Evolutionary conservation across 306 rosid genomes (phyloP), one percentile per base, ranked within the genome.

Genomic region (Ochetophila trinervis): DNA sequence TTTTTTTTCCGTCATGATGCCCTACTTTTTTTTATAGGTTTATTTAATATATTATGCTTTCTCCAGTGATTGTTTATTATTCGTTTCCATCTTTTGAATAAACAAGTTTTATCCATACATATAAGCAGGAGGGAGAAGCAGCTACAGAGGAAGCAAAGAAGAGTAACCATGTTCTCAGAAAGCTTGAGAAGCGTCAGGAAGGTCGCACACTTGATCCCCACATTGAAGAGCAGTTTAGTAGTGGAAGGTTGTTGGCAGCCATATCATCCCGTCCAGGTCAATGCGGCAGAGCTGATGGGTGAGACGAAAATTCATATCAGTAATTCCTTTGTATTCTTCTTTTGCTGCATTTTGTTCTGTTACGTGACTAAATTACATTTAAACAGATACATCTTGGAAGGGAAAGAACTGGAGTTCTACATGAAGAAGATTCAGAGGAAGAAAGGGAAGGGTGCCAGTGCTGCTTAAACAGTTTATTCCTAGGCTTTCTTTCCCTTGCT

Each of bases 351-450:
- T 36, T 44, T 14, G 36, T 23, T 34, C 22, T 30, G 15, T 48
- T 30, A 17, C 36, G 17, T 27, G 6, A 19, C 15, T 16, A 1
- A 19, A 40, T 9, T 45, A n/a, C 21, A 45, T 47, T 59, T 6
- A 42, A 2, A n/a, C 83, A 86, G 91, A 54, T 86, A 86, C 70
- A 76, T 86, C 66, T 81, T 86, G 72, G 88, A 86, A 77, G 91
- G 88, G 4, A 86, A 86, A 76, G 91, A 86, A 49, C 91, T 86
- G 10, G 91, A 86, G 63, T 86, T 86, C 79, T 86, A 86, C 69
- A 68, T 80, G 86, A 86, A 86, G 88, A 86, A 86, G 79, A 30
- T 86, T 60, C 91, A 86, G 66, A 86, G 37, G 86, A 86, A 86
- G 82, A 86, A 86, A 73, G 91, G 88, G 62, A 83, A 80, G 76